Evolutionary conservation across 352 stramenopile species (phyloP).

Genomic region (Thalassiosira sp.): DNA sequence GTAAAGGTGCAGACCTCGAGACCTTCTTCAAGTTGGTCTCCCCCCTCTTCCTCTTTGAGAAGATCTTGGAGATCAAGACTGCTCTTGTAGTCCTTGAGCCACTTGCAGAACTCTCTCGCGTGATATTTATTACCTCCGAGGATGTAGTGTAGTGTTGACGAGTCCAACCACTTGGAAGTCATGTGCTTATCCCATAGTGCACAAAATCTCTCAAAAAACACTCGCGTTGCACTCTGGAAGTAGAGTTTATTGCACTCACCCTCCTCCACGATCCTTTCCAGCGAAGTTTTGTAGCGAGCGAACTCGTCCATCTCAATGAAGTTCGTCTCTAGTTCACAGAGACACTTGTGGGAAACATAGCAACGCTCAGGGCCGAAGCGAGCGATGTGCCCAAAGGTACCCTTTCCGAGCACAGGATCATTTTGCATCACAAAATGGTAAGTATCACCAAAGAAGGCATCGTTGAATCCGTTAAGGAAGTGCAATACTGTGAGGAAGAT

Average conservation of each 20-base stretch:
- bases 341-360: not conserved
- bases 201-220: not conserved
- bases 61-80: not conserved
- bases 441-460: slow-evolving; percentile 4
- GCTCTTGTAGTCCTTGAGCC: slow-evolving; percentile 1
- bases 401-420: slow-evolving; percentile 22
- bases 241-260: too few relatives aligned
- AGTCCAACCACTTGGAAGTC: not conserved
- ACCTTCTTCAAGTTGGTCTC: not conserved
- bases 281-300: too few relatives aligned
- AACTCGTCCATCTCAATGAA: too few relatives aligned
- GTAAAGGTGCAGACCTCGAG: not conserved
- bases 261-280: not conserved
- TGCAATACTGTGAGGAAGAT: slow-evolving; percentile 8
- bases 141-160: not conserved
- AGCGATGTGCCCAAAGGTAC: slow-evolving; percentile 5
- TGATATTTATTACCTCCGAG: not conserved
- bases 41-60: not conserved
- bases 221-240: not conserved
- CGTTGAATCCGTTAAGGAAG: slow-evolving; percentile 21
- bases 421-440: slow-evolving; percentile 16
- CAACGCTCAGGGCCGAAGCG: not conserved
- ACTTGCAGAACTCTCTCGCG: not conserved
- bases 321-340: not conserved
- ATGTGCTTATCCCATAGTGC: not conserved